phyloP scores from a whole-genome alignment of 352 stramenopile species.

The Pythium pectinolyticum region DNA sequence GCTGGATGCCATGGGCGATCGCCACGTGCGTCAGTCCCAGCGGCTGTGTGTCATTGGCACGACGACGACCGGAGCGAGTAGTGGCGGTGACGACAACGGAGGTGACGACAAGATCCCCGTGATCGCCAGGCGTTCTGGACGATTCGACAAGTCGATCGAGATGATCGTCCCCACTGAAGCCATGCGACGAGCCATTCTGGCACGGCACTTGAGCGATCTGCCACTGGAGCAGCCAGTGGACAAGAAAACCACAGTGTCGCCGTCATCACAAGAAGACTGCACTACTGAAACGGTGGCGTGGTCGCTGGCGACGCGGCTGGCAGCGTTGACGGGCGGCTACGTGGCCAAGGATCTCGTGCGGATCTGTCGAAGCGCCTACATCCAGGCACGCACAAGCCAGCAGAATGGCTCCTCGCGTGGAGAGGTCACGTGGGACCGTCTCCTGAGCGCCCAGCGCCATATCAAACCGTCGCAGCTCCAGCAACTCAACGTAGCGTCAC shows the following conservation, averaged over 20 bases:
- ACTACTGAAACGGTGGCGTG: not conserved
- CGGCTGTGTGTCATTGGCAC: constrained; percentile 57
- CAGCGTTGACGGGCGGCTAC: constrained; percentile 65
- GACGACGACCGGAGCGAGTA: constrained; percentile 27
- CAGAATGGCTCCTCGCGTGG: not conserved
- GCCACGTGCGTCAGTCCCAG: not conserved
- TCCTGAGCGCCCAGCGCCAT: constrained; percentile 52
- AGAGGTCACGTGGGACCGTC: constrained; percentile 37
- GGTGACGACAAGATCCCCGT: constrained; percentile 36
- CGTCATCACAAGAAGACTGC: not conserved
- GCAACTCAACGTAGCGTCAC: constrained; percentile 71
- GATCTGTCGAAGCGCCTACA: constrained; percentile 62
- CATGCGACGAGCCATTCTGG: constrained; percentile 52
- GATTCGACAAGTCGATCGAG: constrained; percentile 63
- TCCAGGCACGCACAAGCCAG: constrained; percentile 31
- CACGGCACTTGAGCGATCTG: constrained; percentile 37
- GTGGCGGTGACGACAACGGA: constrained; percentile 3
- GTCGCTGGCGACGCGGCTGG: constrained; percentile 38
- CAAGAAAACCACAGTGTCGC: no score
- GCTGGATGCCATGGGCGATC: constrained; percentile 45
- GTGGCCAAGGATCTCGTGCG: constrained; percentile 75
- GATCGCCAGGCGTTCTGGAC: constrained; percentile 43
- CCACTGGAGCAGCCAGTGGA: constrained; percentile 22
- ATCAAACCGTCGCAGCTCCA: constrained; percentile 75
- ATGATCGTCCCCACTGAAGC: constrained; percentile 66